These are phyloP conservation scores for Calonectria hongkongensis DNA, from an alignment of 2,329 filamentous ascomycete genomes.

Conservation along the genomic window DNA sequence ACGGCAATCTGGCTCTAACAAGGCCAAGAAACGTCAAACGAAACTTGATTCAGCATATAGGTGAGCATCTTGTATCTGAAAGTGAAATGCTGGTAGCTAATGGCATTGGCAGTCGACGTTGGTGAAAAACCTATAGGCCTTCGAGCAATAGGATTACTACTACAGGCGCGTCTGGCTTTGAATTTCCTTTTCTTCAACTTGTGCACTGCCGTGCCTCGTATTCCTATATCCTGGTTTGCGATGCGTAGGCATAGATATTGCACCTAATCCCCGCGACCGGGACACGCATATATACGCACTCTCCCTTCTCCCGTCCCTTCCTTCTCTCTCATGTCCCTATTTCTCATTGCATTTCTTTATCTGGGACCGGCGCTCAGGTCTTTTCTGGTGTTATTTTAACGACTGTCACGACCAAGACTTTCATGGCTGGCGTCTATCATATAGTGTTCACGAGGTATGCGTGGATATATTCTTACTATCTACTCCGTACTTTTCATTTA, in stretches of 20 bases:
- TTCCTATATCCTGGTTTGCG: conserved; percentile 33
- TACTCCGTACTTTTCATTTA: conserved; percentile 39
- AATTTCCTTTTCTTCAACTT: conserved; percentile 33
- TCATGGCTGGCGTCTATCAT: conserved; percentile 54
- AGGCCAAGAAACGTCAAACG: conserved; percentile 57
- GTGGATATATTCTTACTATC: conserved; percentile 56
- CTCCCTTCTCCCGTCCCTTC: conserved; percentile 31
- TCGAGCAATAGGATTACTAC: conserved; percentile 19
- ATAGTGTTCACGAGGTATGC: conserved; percentile 60
- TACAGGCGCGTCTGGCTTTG: conserved; percentile 36
- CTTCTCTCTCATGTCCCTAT: conserved; percentile 24
- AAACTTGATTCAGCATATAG: conserved; percentile 63
- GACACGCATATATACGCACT: conserved; percentile 21
- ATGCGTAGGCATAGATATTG: conserved; percentile 30
- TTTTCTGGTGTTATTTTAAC: conserved; percentile 46
- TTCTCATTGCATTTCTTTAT: conserved; percentile 37
- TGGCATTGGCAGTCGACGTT: conserved; percentile 57
- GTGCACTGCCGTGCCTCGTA: conserved; percentile 43
- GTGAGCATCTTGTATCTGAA: conserved; percentile 47
- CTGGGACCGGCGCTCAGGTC: conserved; percentile 50
- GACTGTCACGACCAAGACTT: conserved; percentile 55
- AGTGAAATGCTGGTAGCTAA: conserved; percentile 38
- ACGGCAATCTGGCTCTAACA: conserved; percentile 49
- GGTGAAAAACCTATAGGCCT: conserved; percentile 50
- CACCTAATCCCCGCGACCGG: conserved; percentile 36